phyloP scores from a whole-genome alignment of 306 rosid species.

The Cucurbita argyrosperma region DNA sequence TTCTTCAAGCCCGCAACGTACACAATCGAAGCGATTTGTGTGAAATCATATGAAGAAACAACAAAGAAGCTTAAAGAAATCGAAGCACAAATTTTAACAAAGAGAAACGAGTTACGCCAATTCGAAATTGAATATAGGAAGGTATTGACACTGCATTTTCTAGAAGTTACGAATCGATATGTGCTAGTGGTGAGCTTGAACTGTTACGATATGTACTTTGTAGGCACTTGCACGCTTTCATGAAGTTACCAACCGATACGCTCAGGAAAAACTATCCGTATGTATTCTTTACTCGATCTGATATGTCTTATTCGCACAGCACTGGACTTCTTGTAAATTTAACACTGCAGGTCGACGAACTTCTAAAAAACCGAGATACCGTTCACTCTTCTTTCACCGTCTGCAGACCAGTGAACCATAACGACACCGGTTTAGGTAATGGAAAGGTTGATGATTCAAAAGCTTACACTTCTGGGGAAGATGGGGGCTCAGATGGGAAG shows the following conservation, averaged over 20 bases:
- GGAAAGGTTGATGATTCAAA: slow-evolving; percentile 65
- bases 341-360: slow-evolving; percentile 72
- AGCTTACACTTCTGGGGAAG: slow-evolving; percentile 58
- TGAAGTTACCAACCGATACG: slow-evolving; percentile 85
- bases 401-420: slow-evolving; percentile 18
- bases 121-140: slow-evolving; percentile 83
- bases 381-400: slow-evolving; percentile 74
- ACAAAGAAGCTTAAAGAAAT: slow-evolving; percentile 66
- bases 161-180: not conserved
- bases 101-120: slow-evolving; percentile 92
- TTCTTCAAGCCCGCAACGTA: slow-evolving; percentile 94
- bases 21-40: slow-evolving; percentile 80
- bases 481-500: slow-evolving; percentile 80
- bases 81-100: slow-evolving; percentile 83
- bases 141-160: slow-evolving; percentile 28
- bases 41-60: slow-evolving; percentile 57
- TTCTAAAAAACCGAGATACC: slow-evolving; percentile 73
- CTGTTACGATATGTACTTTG: not conserved
- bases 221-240: slow-evolving; percentile 91
- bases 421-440: slow-evolving; percentile 44
- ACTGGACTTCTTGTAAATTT: not conserved
- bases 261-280: slow-evolving; percentile 76
- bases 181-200: not conserved
- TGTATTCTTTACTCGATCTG: slow-evolving; percentile 8
- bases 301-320: not conserved